phyloP scores from a whole-genome alignment of 1,139 yeast species.

The Suhomyces coccinellae region DNA sequence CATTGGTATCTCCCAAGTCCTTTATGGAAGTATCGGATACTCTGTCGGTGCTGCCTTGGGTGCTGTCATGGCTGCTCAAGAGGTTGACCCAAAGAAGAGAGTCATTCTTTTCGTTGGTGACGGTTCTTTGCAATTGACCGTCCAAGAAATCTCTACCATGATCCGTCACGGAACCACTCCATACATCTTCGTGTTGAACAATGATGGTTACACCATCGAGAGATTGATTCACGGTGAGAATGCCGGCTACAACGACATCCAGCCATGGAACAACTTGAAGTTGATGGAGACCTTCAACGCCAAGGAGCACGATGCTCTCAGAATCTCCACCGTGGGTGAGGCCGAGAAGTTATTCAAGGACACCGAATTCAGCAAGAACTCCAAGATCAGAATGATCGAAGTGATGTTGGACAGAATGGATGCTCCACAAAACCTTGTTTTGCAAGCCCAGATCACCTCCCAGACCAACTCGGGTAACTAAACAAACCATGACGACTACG shows the following conservation, averaged over 20 bases:
- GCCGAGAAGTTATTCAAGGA: conserved; percentile 58
- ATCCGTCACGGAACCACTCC: conserved; percentile 64
- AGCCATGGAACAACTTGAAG: conserved; percentile 75
- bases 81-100: conserved; percentile 66
- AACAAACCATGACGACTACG: not conserved
- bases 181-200: conserved; percentile 78
- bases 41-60: conserved; percentile 35
- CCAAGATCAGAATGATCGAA: conserved; percentile 75
- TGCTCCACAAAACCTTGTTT: conserved; percentile 68
- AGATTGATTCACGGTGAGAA: conserved; percentile 80
- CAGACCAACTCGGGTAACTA: conserved; percentile 49
- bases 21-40: conserved; percentile 36
- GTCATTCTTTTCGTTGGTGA: conserved; percentile 85
- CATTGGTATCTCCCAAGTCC: conserved; percentile 41
- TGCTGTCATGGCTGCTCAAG: conserved; percentile 49
- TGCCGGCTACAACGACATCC: conserved; percentile 78
- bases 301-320: conserved; percentile 53
- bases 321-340: conserved; percentile 66
- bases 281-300: conserved; percentile 75
- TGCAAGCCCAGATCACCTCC: conserved; percentile 59
- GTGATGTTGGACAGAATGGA: conserved; percentile 79
- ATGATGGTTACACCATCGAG: conserved; percentile 90
- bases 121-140: conserved; percentile 86
- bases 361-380: conserved; percentile 55
- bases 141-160: conserved; percentile 84